Base-by-base conservation (phyloP, 1,139 yeast genomes). In the Lodderomyces margitis region DNA sequence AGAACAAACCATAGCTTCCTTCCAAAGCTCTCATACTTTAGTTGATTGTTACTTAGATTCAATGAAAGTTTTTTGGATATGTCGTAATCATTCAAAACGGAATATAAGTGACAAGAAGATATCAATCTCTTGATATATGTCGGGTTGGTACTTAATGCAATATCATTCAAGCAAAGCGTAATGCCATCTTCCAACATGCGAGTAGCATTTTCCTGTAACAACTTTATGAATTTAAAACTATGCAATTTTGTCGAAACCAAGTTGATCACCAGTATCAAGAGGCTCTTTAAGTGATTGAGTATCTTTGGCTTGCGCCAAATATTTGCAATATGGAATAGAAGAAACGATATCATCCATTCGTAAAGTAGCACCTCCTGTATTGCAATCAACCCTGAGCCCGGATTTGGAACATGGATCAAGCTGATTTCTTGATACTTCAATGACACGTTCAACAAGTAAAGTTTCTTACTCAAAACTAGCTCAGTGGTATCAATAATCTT, bases 11-110 rank as follows among this genome's bases (percentile, higher is more conserved):
- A 68, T 6, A 68, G 44, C 45, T 63, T 66, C 36, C 71, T 54
- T 16, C 65, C 57, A 33, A 54, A 53, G 25, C 63, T 56, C 39
- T 69, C 74, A 36, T 70, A 58, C 30, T 52, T 57, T n/a, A 64
- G 48, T 37, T 60, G 64, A 42, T 53, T 54, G 19, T 45, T 48
- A 10, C 52, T 48, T 16, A 52, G 45, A 42, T 58, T 55, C 6
- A 67, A 43, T 21, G 59, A 53, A 30, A 71, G 49, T 45, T 64
- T 68, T 12, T 52, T 50, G n/a, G 66, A 47, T 7, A 70, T 49
- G 32, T 68, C 76, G 42, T 57, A 59, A 46, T 70, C 75, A 46
- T 67, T 64, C 17, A 71, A 44, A 4, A 70, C 60, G 4, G 71
- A 56, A 43, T 61, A 67, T 12, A 69, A 52, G 41, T 70, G 72